Conservation (phyloP, 78 protist genomes). For the Mantamonas sphyraenae region DNA sequence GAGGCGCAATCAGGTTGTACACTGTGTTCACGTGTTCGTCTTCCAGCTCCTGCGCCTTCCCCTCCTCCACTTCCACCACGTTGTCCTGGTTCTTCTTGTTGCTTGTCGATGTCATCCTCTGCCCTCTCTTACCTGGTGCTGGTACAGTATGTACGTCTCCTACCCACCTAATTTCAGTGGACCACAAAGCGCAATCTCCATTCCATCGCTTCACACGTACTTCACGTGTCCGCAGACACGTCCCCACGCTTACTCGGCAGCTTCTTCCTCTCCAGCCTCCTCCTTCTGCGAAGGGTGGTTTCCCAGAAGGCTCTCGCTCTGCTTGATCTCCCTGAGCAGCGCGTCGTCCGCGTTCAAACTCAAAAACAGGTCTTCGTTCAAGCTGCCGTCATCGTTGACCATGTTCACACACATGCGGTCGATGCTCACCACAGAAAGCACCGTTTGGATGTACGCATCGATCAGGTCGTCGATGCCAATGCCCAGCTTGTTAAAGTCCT, state of each 20-base stretch:
- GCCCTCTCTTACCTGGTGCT: too few relatives aligned
- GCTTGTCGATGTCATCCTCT: neutral
- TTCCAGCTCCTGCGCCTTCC: too few relatives aligned
- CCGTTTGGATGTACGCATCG: slow-evolving; percentile 45
- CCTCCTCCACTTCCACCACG: too few relatives aligned
- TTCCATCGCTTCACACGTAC: too few relatives aligned
- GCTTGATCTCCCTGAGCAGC: slow-evolving; percentile 2
- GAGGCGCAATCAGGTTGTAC: slow-evolving; percentile 47
- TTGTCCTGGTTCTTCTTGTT: neutral
- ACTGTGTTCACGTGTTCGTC: slow-evolving; percentile 28
- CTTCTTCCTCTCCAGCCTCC: too few relatives aligned
- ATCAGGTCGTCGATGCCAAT: slow-evolving; percentile 56
- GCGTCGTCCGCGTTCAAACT: neutral
- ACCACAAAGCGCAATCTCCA: too few relatives aligned
- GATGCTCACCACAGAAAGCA: slow-evolving; percentile 38
- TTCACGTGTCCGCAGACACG: too few relatives aligned
- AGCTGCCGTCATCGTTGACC: slow-evolving; percentile 10
- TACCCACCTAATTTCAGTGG: too few relatives aligned
- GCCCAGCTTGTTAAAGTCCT: slow-evolving; percentile 48
- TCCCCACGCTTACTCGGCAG: too few relatives aligned
- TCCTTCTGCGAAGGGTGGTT: too few relatives aligned
- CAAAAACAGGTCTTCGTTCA: slow-evolving; percentile 2
- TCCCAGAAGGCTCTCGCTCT: neutral
- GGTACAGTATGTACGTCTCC: too few relatives aligned
- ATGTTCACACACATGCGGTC: slow-evolving; percentile 27